phyloP scores from a whole-genome alignment of 1,139 yeast species.

The Meyerozyma sp. region DNA sequence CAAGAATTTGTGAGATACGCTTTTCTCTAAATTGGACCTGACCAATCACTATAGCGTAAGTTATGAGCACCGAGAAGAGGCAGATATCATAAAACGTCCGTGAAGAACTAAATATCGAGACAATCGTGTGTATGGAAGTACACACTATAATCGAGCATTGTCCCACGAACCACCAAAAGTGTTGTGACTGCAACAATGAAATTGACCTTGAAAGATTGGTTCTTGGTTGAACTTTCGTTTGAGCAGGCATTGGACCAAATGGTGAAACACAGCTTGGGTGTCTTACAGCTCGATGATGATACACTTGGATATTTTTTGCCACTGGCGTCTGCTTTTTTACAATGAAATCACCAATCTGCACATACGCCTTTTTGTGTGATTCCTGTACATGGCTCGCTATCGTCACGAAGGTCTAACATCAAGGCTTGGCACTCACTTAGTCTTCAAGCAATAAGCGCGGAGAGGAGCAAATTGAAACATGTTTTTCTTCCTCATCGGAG shows the following conservation, averaged over 20 bases:
- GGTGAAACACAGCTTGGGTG: too few relatives aligned
- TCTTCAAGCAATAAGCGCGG: too few relatives aligned
- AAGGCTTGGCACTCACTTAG: too few relatives aligned
- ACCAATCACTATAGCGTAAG: conserved; percentile 44
- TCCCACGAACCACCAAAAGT: conserved; percentile 1
- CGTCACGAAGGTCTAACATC: too few relatives aligned
- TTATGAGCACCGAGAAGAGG: conserved; percentile 36
- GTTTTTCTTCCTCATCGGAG: too few relatives aligned
- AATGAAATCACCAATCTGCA: too few relatives aligned
- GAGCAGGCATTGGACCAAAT: background rate
- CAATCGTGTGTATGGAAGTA: conserved; percentile 15
- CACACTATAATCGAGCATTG: background rate
- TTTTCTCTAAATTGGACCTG: conserved; percentile 36
- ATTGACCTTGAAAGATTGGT: background rate
- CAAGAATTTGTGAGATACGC: conserved; percentile 17
- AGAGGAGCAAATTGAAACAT: too few relatives aligned
- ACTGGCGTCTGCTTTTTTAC: too few relatives aligned
- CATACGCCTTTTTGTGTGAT: too few relatives aligned
- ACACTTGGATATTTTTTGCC: too few relatives aligned
- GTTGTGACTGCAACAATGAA: conserved; percentile 2
- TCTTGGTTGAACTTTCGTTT: background rate
- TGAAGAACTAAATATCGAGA: conserved; percentile 26
- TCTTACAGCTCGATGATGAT: too few relatives aligned
- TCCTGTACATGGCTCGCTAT: too few relatives aligned
- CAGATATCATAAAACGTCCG: conserved; percentile 30